Evolutionary conservation across 1,139 yeast species (phyloP).

Genomic region (Lodderomyces theae): DNA sequence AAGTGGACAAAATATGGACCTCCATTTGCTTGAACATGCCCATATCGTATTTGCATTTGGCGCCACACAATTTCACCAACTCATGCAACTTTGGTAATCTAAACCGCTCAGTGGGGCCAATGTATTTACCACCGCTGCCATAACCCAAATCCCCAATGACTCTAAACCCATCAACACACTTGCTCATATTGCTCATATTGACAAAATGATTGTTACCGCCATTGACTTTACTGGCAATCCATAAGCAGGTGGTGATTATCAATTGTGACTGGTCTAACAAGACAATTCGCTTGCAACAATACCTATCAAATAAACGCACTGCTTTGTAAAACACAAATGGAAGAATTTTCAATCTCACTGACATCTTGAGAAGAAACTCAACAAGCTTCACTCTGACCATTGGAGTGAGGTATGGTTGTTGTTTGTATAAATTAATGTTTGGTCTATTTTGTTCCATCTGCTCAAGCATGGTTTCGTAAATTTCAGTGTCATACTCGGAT

Average conservation of each 20-base stretch:
- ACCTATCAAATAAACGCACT: conserved; percentile 59
- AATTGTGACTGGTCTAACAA: conserved; percentile 60
- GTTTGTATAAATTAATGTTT: conserved; percentile 52
- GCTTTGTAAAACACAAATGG: conserved; percentile 61
- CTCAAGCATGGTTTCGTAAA: conserved; percentile 41
- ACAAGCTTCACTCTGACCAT: conserved; percentile 49
- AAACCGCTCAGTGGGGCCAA: conserved; percentile 66
- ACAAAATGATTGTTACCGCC: conserved; percentile 73
- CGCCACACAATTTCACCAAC: conserved; percentile 59
- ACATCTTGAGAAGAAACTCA: conserved; percentile 57
- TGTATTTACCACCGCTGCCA: conserved; percentile 56
- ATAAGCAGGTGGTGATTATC: conserved; percentile 62
- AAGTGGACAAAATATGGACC: conserved; percentile 53
- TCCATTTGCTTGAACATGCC: conserved; percentile 61
- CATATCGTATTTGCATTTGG: conserved; percentile 54
- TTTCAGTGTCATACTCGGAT: conserved; percentile 53
- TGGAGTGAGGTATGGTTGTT: conserved; percentile 63
- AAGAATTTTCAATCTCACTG: conserved; percentile 56
- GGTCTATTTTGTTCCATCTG: conserved; percentile 38
- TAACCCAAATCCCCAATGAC: conserved; percentile 45
- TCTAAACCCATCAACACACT: conserved; percentile 20
- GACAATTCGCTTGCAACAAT: conserved; percentile 63
- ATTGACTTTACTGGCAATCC: conserved; percentile 62
- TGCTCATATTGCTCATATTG: conserved; percentile 38
- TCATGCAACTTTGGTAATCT: conserved; percentile 64